A percentile compares a stretch with the other conserved stretches of the same genome.
Conservation (phyloP, 352 stramenopile genomes). For the Halophytophthora polymorphica region DNA sequence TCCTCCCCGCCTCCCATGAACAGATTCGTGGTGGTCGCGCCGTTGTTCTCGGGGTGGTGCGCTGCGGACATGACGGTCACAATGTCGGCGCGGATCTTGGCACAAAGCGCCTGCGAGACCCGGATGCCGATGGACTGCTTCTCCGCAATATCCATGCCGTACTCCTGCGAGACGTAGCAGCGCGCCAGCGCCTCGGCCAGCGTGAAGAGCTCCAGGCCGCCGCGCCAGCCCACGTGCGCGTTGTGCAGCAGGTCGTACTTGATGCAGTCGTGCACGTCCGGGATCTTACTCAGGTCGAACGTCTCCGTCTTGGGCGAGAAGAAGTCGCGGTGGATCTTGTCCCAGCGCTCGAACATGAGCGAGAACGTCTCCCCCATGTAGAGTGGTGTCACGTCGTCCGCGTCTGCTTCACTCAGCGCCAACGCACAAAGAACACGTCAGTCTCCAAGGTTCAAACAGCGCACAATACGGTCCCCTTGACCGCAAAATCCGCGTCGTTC, state of each 20-base stretch:
- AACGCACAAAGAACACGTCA: conserved; percentile 4
- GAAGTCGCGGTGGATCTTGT: conserved; percentile 94
- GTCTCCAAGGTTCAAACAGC: too few relatives aligned
- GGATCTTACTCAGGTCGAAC: conserved; percentile 95
- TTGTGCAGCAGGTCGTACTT: conserved; percentile 99
- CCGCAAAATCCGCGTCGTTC: too few relatives aligned
- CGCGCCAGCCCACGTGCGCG: conserved; percentile 82
- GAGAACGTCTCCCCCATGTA: conserved; percentile 97
- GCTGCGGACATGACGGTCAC: conserved; percentile 76
- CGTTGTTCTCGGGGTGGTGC: conserved; percentile 25
- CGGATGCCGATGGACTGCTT: conserved; percentile 95
- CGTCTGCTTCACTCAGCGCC: conserved; percentile 26
- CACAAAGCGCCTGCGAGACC: conserved; percentile 95
- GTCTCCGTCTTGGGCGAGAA: conserved; percentile 88
- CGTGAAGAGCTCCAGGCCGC: conserved; percentile 91
- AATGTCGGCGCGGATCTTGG: conserved; percentile 96
- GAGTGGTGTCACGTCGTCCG: conserved; percentile 81
- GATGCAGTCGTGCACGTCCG: conserved; percentile 98
- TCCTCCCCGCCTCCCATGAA: conserved; percentile 25
- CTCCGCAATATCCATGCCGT: conserved; percentile 88
- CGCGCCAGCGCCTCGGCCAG: conserved; percentile 95
- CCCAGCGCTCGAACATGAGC: conserved; percentile 92
- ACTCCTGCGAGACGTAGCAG: conserved; percentile 98
- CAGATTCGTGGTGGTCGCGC: conserved; percentile 20
- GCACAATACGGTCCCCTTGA: too few relatives aligned